Evolutionary conservation across 108 stramenopile species (phyloP).

Genomic region (Craspedostauros australis): DNA sequence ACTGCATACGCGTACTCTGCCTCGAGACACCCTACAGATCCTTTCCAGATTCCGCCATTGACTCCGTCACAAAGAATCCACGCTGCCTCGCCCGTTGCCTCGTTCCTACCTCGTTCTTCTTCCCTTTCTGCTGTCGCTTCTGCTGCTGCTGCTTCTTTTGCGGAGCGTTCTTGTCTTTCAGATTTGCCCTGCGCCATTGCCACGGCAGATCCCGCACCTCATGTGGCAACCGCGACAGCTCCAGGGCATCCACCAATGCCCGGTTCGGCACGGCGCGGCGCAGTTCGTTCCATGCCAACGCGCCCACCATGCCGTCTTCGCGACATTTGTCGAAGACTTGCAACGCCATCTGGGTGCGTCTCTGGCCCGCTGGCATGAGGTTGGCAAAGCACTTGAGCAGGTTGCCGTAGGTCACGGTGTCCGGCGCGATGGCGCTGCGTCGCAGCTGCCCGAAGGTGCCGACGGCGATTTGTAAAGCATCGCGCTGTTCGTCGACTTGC

Average conservation of each 20-base stretch:
- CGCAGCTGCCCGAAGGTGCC: constrained; percentile 33
- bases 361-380: constrained; percentile 44
- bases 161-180: constrained; percentile 12
- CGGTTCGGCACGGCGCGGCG: constrained; percentile 32
- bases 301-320: constrained; percentile 53
- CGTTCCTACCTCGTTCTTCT: constrained; percentile 1
- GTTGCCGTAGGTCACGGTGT: constrained; percentile 59
- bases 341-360: constrained; percentile 40
- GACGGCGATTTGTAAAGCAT: constrained; percentile 49
- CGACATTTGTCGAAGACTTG: constrained; percentile 41
- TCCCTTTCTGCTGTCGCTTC: constrained; percentile 6
- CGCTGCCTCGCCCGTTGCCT: constrained; percentile 6
- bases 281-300: constrained; percentile 55
- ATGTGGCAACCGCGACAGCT: constrained; percentile 7
- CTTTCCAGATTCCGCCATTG: constrained; percentile 36
- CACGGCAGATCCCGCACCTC: constrained; percentile 35
- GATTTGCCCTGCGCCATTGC: constrained; percentile 25
- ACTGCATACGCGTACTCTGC: background rate
- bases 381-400: constrained; percentile 57
- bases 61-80: constrained; percentile 21
- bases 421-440: constrained; percentile 14
- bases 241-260: constrained; percentile 20
- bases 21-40: constrained; percentile 33
- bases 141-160: constrained; percentile 6
- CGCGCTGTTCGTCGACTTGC: constrained; percentile 28